Base-by-base conservation (phyloP, 2,329 filamentous ascomycete species). In the Aphanoascus verrucosus region DNA sequence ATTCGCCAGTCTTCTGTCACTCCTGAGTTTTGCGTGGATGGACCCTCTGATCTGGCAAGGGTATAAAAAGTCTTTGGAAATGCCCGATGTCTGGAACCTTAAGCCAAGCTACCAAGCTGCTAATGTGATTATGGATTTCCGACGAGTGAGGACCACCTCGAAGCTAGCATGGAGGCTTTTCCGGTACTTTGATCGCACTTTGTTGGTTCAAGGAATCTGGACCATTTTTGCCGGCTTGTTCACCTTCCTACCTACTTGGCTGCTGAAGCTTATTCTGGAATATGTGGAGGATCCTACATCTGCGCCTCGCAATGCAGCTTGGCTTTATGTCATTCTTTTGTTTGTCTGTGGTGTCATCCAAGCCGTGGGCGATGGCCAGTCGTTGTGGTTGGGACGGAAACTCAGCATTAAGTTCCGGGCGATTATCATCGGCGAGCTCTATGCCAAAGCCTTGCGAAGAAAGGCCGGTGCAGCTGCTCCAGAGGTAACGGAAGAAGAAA, bases 381-480 rank as follows among this genome's bases (percentile, higher is more conserved):
- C 88, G 7, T 77, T 98, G 0, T 98, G 88, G 86, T 85, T 94
- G 55, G 93, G 93, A 14, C 85, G 93, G 53, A 95, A 89, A 69
- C 86, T 97, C 57, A 96, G 90, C 70, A 91, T 98, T 62, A 85
- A 88, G 57, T 77, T 97, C 42, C 85, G 91, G 58, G 90, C 93
- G 49, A 93, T 98, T 64, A 89, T 98, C 57, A 88, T 98, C 60
- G 93, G 93, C 53, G 93, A 98, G 64, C 93, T 98, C 45, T 98
- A 98, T 67, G 87, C 89, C 54, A 98, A 98, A 72, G 88, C 93
- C 1, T 77, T 98, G 15, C 83, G 94, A 58, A 84, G 93, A 61
- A 94, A 94, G 69, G 91, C 89, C 15, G 84, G 88, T 19, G 83
- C 90, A 7, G 81, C 83, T 15, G 78, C 77, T 37, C 83, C 85